These are phyloP conservation scores for Citrus hindsii DNA, from an alignment of 345 rosid species.

Conservation along the genomic window DNA sequence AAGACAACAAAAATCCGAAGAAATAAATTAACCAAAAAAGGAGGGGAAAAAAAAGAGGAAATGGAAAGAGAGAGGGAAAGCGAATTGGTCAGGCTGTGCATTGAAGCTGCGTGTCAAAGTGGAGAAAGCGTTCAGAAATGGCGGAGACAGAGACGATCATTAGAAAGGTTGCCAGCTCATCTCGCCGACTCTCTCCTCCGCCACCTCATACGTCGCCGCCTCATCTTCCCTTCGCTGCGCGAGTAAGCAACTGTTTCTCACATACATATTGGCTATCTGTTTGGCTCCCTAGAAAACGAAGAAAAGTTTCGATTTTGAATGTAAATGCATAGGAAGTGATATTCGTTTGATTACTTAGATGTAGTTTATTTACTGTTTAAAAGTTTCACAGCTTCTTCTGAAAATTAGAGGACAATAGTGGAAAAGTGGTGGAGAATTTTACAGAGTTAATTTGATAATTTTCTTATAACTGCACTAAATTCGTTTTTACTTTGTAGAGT, in stretches of 20 bases:
- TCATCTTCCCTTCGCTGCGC: slow-evolving; percentile 86
- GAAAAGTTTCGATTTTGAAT: background rate
- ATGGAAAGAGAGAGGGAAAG: slow-evolving; percentile 36
- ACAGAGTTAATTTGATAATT: background rate
- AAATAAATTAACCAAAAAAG: background rate
- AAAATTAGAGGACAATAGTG: background rate
- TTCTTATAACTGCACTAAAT: background rate
- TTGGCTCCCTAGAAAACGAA: background rate
- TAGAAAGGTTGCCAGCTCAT: slow-evolving; percentile 67
- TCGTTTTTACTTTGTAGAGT: slow-evolving; percentile 34
- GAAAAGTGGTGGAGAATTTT: background rate
- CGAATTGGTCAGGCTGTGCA: slow-evolving; percentile 56
- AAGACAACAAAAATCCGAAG: slow-evolving; percentile 3
- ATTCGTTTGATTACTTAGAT: background rate
- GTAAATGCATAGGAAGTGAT: background rate
- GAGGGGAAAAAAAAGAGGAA: background rate
- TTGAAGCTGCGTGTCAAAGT: slow-evolving; percentile 69
- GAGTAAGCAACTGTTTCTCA: slow-evolving; percentile 42
- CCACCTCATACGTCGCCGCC: slow-evolving; percentile 59
- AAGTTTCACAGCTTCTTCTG: background rate
- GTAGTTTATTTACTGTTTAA: background rate
- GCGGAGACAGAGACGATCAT: slow-evolving; percentile 71
- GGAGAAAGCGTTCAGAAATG: slow-evolving; percentile 60
- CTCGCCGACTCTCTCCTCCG: slow-evolving; percentile 77
- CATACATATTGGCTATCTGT: background rate